Evolutionary conservation across 305 asterid species (phyloP).

Genomic region (Petunia hybrid): DNA sequence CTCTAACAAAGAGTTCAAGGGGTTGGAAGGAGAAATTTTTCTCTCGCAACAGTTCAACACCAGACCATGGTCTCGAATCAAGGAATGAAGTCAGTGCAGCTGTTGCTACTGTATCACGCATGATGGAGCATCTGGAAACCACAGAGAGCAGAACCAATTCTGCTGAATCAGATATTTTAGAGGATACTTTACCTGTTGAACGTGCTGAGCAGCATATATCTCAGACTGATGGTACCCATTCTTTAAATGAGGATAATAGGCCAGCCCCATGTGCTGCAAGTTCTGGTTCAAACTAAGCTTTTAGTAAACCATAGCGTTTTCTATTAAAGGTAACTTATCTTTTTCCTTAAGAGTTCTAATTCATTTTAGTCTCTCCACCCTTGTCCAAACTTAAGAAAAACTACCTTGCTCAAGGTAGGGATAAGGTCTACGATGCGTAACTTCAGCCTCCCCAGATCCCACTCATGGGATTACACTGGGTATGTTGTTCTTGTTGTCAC

Average conservation of each 20-base stretch:
- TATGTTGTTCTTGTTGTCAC: no score
- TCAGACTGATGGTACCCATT: conserved; percentile 43
- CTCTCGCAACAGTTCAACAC: conserved; percentile 60
- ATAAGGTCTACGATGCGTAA: no score
- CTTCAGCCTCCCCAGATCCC: no score
- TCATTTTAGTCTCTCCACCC: conserved; percentile 9
- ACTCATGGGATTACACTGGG: no score
- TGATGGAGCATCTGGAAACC: conserved; percentile 71
- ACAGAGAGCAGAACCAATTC: conserved; percentile 43
- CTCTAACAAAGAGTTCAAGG: conserved; percentile 85
- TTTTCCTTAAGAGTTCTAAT: neutral
- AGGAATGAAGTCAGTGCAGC: conserved; percentile 54
- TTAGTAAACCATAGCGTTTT: conserved; percentile 35
- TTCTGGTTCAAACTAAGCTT: conserved; percentile 57
- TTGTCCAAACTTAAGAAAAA: neutral
- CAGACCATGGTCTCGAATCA: conserved; percentile 51
- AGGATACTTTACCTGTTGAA: conserved; percentile 42
- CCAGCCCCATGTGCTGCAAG: conserved; percentile 58
- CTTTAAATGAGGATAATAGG: conserved; percentile 45
- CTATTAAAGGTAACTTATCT: conserved; percentile 48
- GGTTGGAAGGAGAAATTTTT: conserved; percentile 95
- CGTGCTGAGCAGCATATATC: conserved; percentile 39
- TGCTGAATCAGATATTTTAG: conserved; percentile 42
- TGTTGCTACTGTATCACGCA: conserved; percentile 51
- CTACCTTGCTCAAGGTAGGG: no score